Base-by-base conservation (phyloP, 306 rosid genomes). In the Spatholobus suberectus region DNA sequence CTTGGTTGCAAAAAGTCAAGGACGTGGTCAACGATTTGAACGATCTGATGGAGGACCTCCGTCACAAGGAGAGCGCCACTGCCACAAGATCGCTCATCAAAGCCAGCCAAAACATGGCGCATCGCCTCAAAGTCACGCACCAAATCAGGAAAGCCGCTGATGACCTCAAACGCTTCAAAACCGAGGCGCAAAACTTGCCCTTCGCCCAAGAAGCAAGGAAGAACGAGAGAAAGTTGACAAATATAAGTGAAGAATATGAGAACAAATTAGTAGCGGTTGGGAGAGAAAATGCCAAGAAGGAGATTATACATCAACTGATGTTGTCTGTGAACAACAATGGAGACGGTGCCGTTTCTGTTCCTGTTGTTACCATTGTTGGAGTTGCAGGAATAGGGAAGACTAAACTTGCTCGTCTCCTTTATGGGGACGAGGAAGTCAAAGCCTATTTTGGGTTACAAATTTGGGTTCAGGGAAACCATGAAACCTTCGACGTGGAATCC, bases 341-440 rank as follows among this genome's bases (percentile, higher is more conserved):
- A 5, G 32, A 17, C 2, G 1, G 29, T 18, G 61, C 4, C 3
- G 27, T 4, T 13, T 61, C 27, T n/a, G 23, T 17, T 59, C 44
- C 58, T 76, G 61, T n/a, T 5, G 34, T 62, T 43, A 15, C 13
- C 20, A 27, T 77, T 43, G 46, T 43, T 6, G 82, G 82, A 17
- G 13, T 37, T 24, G 68, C 75, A 0, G 83, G 76, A 52, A 68
- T 79, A 10, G 82, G 82, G 17, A 78, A 67, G 41, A 79, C 43
- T 14, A 21, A 38, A 79, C 83, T 68, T 3, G 83, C 57, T 2
- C 18, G 5, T 5, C 69, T 35, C 2, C 37, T 79, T 35, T 68
- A 7, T 2, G n/a, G 7, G 29, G 58, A 79, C 17, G 32, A 37
- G 5, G 0, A 38, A 3, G 14, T 68, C 58, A 26, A 54, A 79